These are phyloP conservation scores for Esteya vermicola DNA, from an alignment of 2,329 filamentous ascomycete species.

Conservation along the genomic window DNA sequence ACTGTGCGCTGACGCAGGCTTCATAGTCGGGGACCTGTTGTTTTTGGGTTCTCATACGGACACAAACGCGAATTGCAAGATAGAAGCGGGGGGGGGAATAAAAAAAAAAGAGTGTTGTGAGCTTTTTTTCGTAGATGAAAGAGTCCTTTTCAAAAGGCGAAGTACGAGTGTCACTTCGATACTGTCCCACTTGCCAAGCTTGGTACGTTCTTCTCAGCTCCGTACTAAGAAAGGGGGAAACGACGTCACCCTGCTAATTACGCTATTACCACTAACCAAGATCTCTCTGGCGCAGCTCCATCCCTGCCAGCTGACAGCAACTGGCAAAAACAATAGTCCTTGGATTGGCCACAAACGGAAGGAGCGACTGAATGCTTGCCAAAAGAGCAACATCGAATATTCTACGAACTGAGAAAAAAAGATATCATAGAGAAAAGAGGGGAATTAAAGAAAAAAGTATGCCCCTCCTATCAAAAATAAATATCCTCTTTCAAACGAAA, in stretches of 20 bases:
- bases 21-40: too few relatives aligned
- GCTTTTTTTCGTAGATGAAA: not conserved
- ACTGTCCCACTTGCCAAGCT: not conserved
- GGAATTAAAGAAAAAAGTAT: too few relatives aligned
- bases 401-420: not conserved
- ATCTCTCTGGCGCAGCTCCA: too few relatives aligned
- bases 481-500: not conserved
- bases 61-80: too few relatives aligned
- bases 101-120: not conserved
- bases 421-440: not conserved
- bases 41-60: too few relatives aligned
- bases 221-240: not conserved
- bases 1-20: too few relatives aligned
- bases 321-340: not conserved
- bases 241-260: too few relatives aligned
- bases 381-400: too few relatives aligned
- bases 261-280: too few relatives aligned
- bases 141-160: not conserved
- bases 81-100: too few relatives aligned
- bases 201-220: too few relatives aligned
- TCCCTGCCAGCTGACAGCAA: not conserved
- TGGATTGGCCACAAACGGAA: not conserved
- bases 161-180: not conserved
- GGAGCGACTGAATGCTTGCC: not conserved
- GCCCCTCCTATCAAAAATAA: too few relatives aligned